Evolutionary conservation across 352 stramenopile species (phyloP).

Genomic region (Phytophthora capsici): DNA sequence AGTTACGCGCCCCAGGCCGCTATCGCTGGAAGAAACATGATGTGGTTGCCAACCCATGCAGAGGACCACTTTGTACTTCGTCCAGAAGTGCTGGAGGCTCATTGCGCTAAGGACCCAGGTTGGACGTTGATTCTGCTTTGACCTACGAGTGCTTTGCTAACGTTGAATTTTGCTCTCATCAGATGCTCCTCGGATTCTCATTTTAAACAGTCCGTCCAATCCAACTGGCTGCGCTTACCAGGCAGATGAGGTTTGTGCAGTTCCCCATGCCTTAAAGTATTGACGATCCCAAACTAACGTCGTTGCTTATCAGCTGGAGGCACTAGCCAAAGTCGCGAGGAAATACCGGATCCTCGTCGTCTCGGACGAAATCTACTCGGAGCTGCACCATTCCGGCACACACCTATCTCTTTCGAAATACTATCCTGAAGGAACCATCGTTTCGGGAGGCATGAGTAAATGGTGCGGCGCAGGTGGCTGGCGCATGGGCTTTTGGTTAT

Average conservation of each 20-base stretch:
- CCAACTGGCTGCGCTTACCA: conserved; percentile 85
- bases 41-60: conserved; percentile 83
- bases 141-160: not conserved
- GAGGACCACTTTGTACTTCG: conserved; percentile 84
- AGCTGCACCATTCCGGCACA: conserved; percentile 74
- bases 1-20: conserved; percentile 87
- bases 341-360: conserved; percentile 91
- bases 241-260: conserved; percentile 62
- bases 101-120: conserved; percentile 84
- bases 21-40: conserved; percentile 89
- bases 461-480: conserved; percentile 89
- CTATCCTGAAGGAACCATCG: conserved; percentile 89
- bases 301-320: conserved; percentile 46
- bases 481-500: conserved; percentile 91
- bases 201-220: conserved; percentile 89
- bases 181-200: conserved; percentile 87
- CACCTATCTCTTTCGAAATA: conserved; percentile 88
- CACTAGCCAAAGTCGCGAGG: conserved; percentile 71
- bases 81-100: conserved; percentile 80
- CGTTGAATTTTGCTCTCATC: not conserved
- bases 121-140: conserved; percentile 8
- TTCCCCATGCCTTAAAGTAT: not conserved
- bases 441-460: conserved; percentile 87
- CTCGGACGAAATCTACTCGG: conserved; percentile 91
- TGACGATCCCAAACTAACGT: conserved; percentile 4